Evolutionary conservation across 768 basidiomycete species (phyloP).

Genomic region (Suillus spraguei): DNA sequence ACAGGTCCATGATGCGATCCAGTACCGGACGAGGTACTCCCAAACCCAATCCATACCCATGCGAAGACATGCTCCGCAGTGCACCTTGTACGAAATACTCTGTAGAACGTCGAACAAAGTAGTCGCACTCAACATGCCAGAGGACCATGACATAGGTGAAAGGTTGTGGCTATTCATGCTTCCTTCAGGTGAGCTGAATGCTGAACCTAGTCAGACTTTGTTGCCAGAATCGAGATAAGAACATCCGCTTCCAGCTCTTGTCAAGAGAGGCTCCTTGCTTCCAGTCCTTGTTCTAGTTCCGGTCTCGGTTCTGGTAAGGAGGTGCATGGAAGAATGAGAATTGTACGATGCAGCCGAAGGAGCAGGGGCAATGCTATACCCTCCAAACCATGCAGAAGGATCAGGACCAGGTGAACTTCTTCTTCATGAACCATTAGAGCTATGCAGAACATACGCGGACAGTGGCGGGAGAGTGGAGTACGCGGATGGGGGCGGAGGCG

Average conservation of each 20-base stretch:
- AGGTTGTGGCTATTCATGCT: conserved; percentile 25
- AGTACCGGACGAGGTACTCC: conserved; percentile 24
- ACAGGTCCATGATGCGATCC: conserved; percentile 6
- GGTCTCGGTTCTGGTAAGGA: conserved; percentile 22
- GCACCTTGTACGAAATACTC: conserved; percentile 37
- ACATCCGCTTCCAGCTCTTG: conserved; percentile 8
- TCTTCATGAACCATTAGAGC: conserved; percentile 14
- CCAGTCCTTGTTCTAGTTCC: conserved; percentile 31
- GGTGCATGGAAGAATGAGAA: conserved; percentile 24
- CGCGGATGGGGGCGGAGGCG: conserved; percentile 22
- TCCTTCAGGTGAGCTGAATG: conserved; percentile 29
- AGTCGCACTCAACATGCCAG: conserved; percentile 27
- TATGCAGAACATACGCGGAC: conserved; percentile 24
- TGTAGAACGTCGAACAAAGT: conserved; percentile 28
- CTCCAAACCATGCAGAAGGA: conserved; percentile 26
- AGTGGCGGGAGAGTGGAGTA: conserved; percentile 25
- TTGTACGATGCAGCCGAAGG: conserved; percentile 32
- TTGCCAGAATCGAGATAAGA: conserved; percentile 14
- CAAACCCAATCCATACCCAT: conserved; percentile 22
- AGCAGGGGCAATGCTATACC: conserved; percentile 25
- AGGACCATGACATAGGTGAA: conserved; percentile 6
- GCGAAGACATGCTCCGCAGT: conserved; percentile 24
- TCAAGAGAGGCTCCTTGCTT: conserved; percentile 32
- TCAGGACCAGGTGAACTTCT: conserved; percentile 33
- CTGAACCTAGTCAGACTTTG: conserved; percentile 27